A percentile compares a stretch with the other conserved stretches of the same genome.
phyloP scores from a whole-genome alignment of 192 early-diverging fungal genomes.

The Dispira simplex region DNA sequence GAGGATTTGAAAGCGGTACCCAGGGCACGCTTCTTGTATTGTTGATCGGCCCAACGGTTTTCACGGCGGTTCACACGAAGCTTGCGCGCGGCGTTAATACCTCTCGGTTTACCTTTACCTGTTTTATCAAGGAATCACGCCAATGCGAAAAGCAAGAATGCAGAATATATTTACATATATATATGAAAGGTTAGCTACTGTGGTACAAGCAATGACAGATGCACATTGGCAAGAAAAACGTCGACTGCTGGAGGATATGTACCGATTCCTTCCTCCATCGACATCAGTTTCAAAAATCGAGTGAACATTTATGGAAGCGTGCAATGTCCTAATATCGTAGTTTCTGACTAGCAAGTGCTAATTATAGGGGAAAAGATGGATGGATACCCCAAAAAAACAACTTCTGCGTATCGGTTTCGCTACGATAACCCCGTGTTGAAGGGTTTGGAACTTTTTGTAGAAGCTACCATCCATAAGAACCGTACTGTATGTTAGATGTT shows the following conservation, averaged over 20 bases:
- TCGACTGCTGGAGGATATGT: not conserved
- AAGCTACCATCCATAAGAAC: too few relatives aligned
- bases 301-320: not conserved
- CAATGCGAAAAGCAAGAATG: not conserved
- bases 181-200: not conserved
- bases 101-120: conserved; percentile 88
- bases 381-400: too few relatives aligned
- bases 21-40: conserved; percentile 97
- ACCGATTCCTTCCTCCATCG: not conserved
- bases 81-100: conserved; percentile 97
- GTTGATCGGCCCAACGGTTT: conserved; percentile 97
- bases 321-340: not conserved
- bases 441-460: too few relatives aligned
- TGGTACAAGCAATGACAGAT: not conserved
- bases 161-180: not conserved
- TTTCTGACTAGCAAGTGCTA: too few relatives aligned
- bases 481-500: too few relatives aligned
- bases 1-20: conserved; percentile 97
- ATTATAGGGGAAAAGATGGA: too few relatives aligned
- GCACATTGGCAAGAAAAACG: not conserved
- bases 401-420: too few relatives aligned
- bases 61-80: conserved; percentile 94
- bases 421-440: too few relatives aligned
- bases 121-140: not conserved
- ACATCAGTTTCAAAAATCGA: not conserved